Evolutionary conservation across 768 basidiomycete genomes (phyloP).

Genomic region (Leccinum obscurum): DNA sequence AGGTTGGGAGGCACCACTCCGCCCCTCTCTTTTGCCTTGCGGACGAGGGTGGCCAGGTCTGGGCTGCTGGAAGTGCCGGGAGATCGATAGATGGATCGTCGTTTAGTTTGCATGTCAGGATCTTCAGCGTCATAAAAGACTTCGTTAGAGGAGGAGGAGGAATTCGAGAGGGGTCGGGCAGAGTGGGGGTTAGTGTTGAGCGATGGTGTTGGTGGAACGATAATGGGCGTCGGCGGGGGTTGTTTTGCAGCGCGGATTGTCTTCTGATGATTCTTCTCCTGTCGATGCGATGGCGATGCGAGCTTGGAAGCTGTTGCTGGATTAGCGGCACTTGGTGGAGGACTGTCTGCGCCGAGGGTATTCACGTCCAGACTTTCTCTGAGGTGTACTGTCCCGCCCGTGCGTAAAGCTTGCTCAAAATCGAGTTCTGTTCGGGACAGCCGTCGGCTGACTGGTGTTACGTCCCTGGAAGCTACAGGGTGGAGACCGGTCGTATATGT

Average conservation of each 20-base stretch:
- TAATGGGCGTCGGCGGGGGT: constrained; percentile 57
- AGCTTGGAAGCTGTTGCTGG: constrained; percentile 30
- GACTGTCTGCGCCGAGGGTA: constrained; percentile 48
- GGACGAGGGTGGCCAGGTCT: constrained; percentile 83
- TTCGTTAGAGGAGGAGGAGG: constrained; percentile 58
- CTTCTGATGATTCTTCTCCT: constrained; percentile 35
- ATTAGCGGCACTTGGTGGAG: constrained; percentile 14
- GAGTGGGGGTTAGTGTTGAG: constrained; percentile 40
- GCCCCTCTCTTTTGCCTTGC: constrained; percentile 77
- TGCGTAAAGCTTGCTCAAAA: constrained; percentile 74
- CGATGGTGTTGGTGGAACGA: constrained; percentile 71
- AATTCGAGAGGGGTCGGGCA: constrained; percentile 28
- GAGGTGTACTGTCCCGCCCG: constrained; percentile 66
- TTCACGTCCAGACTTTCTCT: constrained; percentile 72
- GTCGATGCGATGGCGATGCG: constrained; percentile 40
- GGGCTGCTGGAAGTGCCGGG: constrained; percentile 90
- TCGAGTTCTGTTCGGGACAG: constrained; percentile 75
- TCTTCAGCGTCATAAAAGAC: constrained; percentile 67
- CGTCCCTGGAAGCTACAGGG: constrained; percentile 57
- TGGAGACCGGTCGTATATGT: constrained; percentile 53
- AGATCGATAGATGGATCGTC: constrained; percentile 84
- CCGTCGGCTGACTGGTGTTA: constrained; percentile 45
- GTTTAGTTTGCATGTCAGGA: constrained; percentile 66
- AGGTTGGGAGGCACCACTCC: constrained; percentile 39
- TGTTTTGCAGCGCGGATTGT: constrained; percentile 39